Base-by-base conservation (phyloP, 306 rosid species). In the Pyrus pyrifolia region DNA sequence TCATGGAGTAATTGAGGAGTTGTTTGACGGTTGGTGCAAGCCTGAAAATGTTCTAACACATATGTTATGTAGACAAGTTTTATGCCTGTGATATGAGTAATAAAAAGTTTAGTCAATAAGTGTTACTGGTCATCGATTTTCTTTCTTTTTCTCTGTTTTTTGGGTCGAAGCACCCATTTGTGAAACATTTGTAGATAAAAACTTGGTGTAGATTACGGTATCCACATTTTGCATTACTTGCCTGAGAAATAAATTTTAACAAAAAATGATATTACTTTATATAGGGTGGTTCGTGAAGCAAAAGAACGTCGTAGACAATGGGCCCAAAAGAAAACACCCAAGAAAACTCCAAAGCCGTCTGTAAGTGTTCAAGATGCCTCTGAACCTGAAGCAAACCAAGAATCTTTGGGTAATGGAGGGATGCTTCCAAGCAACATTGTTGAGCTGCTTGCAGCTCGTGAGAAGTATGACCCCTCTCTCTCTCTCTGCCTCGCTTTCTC, bases 341-440 rank as follows among this genome's bases (percentile, higher is more conserved):
- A 80, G 35, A 11, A 81, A 82, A 90, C 98, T 53, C 91, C 89
- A 79, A 86, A 76, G 71, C 83, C 84, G 21, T 80, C 93, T 75
- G 71, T 68, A 71, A 80, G 74, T 19, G 73, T 85, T 73, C 67
- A 77, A 44, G 90, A 81, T 77, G 78, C 70, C 30, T 23, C 75
- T 11, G 83, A 52, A 45, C 67, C 83, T 70, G 87, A 85, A 78
- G 62, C 81, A 40, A 82, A 61, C 25, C 60, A 68, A 59, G 82
- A 81, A 79, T 69, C 89, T 46, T 66, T 70, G 57, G 78, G 68
- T 57, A 76, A 73, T 42, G 63, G 33, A 6, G 96, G 93, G 53
- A 89, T 89, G 90, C 99, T 95, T 78, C 96, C 99, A 3, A 68
- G 85, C 17, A 74, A 81, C 84, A 87, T 95, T 35, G 99, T 95